Base-by-base conservation (phyloP, 2,329 filamentous ascomycete species). In the Curvularia sp. region DNA sequence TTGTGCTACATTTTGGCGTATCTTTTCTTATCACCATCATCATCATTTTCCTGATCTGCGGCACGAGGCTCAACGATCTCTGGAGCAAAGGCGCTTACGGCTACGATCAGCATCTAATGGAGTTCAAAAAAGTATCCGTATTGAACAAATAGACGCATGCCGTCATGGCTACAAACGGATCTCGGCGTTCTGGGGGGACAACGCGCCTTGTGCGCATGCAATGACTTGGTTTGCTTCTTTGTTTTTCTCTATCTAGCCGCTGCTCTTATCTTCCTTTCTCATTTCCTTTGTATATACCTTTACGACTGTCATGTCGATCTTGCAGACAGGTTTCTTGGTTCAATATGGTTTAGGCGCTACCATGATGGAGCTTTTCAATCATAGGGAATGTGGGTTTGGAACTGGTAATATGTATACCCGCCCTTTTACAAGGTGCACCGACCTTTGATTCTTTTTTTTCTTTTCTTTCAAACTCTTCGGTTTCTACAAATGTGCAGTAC, bases 131-230 rank as follows among this genome's bases (percentile, higher is more conserved):
- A 43, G 41, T 38, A 35, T 61, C 58, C 35, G 41, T 54, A 58
- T 58, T 15, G 58, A 67, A 67, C 51, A 75, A 73, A 74, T 39
- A 77, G 74, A 77, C 74, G 74, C 74, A 74, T 71, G 75, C 75
- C 72, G 72, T 76, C 75, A 77, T 63, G 75, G 75, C 75, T 76
- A 77, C 65, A 68, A 76, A 62, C 49, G 61, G 56, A 59, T 63
- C 35, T 50, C 54, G 63, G 65, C 53, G 63, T 68, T 65, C 49
- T 56, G 26, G 42, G 44, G 53, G 53, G 55, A 9, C 41, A 43
- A 18, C 28, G 63, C 54, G 44, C 28, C 53, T 51, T 57, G 20
- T 24, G 28, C 60, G 51, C 54, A 60, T 47, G 51, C 56, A 47
- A 47, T 64, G 28, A 20, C 28, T 47, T n/a, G 2, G 30, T 33